phyloP scores from a whole-genome alignment of 139 green algal species.

The Haematococcus sp. region DNA sequence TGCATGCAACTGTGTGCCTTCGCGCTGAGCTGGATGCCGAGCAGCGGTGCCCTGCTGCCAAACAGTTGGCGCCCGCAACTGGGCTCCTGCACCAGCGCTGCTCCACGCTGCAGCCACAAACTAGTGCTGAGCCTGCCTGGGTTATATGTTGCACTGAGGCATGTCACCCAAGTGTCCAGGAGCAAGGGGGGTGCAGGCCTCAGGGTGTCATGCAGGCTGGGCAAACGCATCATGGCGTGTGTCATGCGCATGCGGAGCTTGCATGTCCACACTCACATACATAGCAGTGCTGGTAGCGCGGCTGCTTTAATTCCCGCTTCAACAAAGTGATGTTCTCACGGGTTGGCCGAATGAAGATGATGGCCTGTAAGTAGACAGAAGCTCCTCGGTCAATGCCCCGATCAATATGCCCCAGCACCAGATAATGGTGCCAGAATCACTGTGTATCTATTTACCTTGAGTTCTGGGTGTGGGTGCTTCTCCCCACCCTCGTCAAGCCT shows the following conservation, averaged over 20 bases:
- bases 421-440: neutral
- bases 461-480: conserved; percentile 67
- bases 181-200: no score
- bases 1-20: neutral
- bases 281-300: conserved; percentile 83
- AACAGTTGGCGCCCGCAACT: no score
- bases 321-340: conserved; percentile 82
- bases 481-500: conserved; percentile 59
- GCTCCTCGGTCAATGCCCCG: neutral
- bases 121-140: no score
- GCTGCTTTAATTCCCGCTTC: conserved; percentile 80
- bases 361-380: conserved; percentile 54
- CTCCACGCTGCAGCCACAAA: no score
- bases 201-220: no score
- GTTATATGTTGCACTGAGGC: no score
- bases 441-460: conserved; percentile 70
- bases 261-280: conserved; percentile 69
- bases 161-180: no score
- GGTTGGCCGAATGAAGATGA: conserved; percentile 89
- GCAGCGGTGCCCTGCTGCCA: no score
- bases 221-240: no score
- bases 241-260: no score
- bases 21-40: no score
- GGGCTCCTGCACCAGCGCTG: no score
- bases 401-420: neutral